Evolutionary conservation across 768 basidiomycete genomes (phyloP), one percentile per base, ranked within the genome.

Genomic region (Lactifluus subvellereus): DNA sequence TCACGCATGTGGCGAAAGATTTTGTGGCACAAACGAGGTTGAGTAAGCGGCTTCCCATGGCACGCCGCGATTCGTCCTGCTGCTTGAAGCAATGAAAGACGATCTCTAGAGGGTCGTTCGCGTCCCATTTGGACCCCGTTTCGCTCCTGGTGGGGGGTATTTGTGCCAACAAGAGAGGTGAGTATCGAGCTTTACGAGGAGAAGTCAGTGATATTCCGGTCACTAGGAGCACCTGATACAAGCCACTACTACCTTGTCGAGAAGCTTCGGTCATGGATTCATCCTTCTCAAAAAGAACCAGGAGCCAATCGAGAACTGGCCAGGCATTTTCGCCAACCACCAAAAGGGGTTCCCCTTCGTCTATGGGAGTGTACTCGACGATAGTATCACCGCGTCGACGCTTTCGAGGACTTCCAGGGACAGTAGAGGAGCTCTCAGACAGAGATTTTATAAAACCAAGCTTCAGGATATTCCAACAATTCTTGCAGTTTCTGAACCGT

Each of bases 211-310:
- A 30, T 14, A 48, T 45, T 22, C 5, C 27, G 10, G 11, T 18
- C 20, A 40, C 9, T 14, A 40, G 51, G 51, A 48, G 38, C 6
- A 14, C 47, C 47, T 13, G n/a, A 49, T 13, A 47, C 20, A 43
- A 43, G 7, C 11, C 52, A 27, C 37, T 27, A 77, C 70, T 58
- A 81, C 82, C 73, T 60, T 72, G 69, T 55, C 76, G 76, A 61
- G 73, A 71, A 16, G 67, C 65, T 60, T 74, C 73, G 22, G 69
- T 68, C 54, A 73, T 62, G 10, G 67, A 64, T 67, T 89, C 84
- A 63, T 91, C 88, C 66, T 79, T 81, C 69, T 92, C 88, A 66
- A 89, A 89, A 20, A 91, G 67, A 22, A 74, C 70, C 11, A 92
- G 58, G 0, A 91, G 66, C 86, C 87, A 91, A 22, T 84, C 81